Base-by-base conservation (phyloP, 2,329 filamentous ascomycete species). In the Cryoendolithus antarcticus region DNA sequence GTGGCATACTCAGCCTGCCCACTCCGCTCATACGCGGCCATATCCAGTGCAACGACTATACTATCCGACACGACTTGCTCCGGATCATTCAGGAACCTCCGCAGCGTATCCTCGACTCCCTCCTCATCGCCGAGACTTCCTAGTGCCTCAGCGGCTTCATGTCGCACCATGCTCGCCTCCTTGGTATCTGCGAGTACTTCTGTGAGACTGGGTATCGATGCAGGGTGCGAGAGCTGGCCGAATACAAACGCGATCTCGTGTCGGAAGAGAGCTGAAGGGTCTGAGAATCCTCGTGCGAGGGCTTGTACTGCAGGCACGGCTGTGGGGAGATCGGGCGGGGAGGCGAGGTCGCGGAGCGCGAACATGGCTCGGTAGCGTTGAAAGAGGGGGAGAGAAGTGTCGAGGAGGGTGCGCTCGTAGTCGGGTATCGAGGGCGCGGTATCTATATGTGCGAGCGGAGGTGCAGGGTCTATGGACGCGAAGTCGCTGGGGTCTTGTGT, bases 221-320 rank as follows among this genome's bases (percentile, higher is more conserved):
- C 89, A 1, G 91, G 91, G 57, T 98, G 91, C 40, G 83, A 86
- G 38, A 98, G 71, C 62, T 98, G 91, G 40, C 91, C 91, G 52
- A 98, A 98, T 9, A 98, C 91, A 59, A 98, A 98, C 9, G 91
- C 91, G 48, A 98, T 86, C 60, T 98, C 91, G 65, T 98, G 91
- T 49, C 91, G 80, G 72, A 98, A 96, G 6, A 98, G 76, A 4
- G 88, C 88, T 35, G 88, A 95, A 11, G 78, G 71, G 59, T 98
- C 91, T 27, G 71, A 70, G 52, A 98, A 79, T 10, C 91, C 91
- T 56, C 79, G 80, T 34, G 91, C 86, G 34, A 98, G 74, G 8
- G 88, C 84, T 33, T 81, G 73, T 38, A 98, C 75, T 11, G 91
- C 89, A n/a, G 84, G 81, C 10, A 86, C 75, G 5, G 89, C 88